phyloP scores from a whole-genome alignment of 31 red algal genomes.

The Endocladia muricata region DNA sequence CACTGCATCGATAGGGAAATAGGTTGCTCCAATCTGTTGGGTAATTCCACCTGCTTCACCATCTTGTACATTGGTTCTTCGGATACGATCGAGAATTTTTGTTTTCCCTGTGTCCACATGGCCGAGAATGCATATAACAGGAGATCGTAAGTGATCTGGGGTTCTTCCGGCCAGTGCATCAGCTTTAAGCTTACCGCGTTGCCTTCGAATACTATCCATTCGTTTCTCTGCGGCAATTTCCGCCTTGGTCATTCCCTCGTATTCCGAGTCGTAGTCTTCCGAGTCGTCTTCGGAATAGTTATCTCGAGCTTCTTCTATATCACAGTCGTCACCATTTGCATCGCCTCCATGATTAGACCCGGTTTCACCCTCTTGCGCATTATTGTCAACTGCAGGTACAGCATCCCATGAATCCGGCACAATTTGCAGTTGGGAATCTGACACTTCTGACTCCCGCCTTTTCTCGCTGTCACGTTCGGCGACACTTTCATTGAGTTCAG shows the following conservation, averaged over 20 bases:
- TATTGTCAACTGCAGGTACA: conserved; percentile 4
- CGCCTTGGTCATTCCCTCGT: conserved; percentile 62
- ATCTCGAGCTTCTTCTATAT: conserved; percentile 33
- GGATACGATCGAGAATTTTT: conserved; percentile 96
- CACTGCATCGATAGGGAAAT: conserved; percentile 92
- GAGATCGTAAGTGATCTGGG: conserved; percentile 78
- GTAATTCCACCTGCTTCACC: conserved; percentile 99
- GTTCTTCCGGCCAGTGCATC: conserved; percentile 38
- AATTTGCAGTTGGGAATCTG: conserved; percentile 44
- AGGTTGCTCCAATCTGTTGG: conserved; percentile 99
- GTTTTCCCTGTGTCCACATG: conserved; percentile 99
- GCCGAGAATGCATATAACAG: conserved; percentile 96
- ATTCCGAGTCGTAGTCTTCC: conserved; percentile 39
- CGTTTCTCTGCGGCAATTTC: conserved; percentile 66
- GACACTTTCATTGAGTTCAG: neutral
- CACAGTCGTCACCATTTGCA: conserved; percentile 8
- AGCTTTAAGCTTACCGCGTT: conserved; percentile 29
- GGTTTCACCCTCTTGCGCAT: neutral
- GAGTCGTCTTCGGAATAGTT: conserved; percentile 19
- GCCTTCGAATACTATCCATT: conserved; percentile 24
- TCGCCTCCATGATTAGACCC: neutral
- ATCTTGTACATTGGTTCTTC: conserved; percentile 97
- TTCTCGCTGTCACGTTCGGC: neutral
- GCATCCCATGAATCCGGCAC: conserved; percentile 66
- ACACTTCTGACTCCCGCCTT: neutral